Percentiles rank a stretch among this genome's conserved stretches.
phyloP scores from a whole-genome alignment of 306 rosid species.

The Citrullus mucosospermus region DNA sequence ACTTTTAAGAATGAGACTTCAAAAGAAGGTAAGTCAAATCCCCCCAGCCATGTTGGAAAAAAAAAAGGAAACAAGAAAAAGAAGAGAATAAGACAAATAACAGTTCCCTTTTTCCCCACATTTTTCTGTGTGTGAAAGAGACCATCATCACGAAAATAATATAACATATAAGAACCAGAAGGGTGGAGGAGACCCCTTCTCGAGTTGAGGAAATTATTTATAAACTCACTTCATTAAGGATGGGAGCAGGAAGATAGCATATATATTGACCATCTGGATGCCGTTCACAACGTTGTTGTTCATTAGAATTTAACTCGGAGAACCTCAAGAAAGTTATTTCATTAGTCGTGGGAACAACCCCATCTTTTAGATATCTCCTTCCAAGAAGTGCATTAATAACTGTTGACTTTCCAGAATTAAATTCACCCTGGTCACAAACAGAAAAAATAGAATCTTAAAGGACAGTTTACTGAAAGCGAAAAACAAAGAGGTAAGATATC shows the following conservation, averaged over 20 bases:
- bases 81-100: not conserved
- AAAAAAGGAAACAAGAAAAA: not conserved
- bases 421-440: conserved; percentile 64
- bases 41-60: not conserved
- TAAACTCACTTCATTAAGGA: conserved; percentile 70
- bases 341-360: conserved; percentile 96
- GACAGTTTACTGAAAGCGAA: too few relatives aligned
- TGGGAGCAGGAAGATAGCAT: conserved; percentile 89
- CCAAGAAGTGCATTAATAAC: conserved; percentile 98
- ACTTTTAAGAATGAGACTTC: not conserved
- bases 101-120: not conserved
- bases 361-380: conserved; percentile 78
- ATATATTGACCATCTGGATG: conserved; percentile 89
- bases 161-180: not conserved
- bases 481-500: not conserved
- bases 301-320: conserved; percentile 33
- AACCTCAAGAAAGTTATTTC: conserved; percentile 84
- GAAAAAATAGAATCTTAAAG: not conserved
- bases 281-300: conserved; percentile 59
- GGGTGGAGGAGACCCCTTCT: not conserved
- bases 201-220: not conserved
- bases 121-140: not conserved
- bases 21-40: not conserved
- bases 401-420: conserved; percentile 95
- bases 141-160: not conserved